Evolutionary conservation across 768 basidiomycete genomes (phyloP).

Genomic region (Termitomyces sp.): DNA sequence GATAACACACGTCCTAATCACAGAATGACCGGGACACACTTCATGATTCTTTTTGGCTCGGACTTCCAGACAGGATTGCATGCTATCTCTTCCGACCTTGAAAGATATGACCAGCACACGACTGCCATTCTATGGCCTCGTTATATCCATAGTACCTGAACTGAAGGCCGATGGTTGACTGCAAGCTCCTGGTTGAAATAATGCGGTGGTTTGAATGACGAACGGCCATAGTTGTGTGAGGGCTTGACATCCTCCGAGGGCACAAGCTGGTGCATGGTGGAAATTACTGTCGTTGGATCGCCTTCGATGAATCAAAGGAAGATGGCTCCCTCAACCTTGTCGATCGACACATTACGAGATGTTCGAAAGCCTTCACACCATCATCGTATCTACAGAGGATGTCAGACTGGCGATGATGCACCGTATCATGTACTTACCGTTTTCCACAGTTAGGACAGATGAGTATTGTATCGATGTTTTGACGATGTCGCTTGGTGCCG

Average conservation of each 20-base stretch:
- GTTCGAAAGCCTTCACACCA: background rate
- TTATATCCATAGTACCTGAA: background rate
- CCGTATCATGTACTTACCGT: background rate
- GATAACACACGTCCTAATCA: background rate
- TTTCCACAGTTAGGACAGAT: background rate
- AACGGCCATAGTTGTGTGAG: background rate
- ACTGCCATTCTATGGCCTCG: background rate
- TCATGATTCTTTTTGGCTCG: background rate
- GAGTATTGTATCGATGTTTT: background rate
- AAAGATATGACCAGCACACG: background rate
- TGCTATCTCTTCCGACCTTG: background rate
- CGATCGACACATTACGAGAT: background rate
- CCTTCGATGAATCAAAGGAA: background rate
- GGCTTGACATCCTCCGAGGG: background rate
- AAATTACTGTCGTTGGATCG: background rate
- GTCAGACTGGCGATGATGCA: background rate
- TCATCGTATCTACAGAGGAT: background rate
- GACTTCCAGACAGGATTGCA: background rate
- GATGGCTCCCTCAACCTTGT: background rate
- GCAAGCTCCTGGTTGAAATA: background rate
- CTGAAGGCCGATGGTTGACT: background rate
- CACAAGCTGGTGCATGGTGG: background rate
- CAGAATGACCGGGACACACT: background rate
- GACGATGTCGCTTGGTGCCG: background rate
- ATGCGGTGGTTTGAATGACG: background rate